phyloP scores from a whole-genome alignment of 352 stramenopile genomes.

The Phytophthora pinifolia region DNA sequence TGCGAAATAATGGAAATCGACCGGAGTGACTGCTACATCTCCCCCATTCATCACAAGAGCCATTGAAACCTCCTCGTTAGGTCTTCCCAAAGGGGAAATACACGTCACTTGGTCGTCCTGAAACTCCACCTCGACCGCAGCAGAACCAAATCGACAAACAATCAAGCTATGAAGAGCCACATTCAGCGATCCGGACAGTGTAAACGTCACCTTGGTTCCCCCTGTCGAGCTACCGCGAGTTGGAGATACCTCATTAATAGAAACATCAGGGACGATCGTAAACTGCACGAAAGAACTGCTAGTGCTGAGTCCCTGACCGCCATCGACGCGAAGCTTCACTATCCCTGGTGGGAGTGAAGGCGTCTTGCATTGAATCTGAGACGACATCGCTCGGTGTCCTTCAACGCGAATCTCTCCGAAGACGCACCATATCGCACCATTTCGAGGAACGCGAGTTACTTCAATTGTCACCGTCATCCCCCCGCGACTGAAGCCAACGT shows the following conservation, averaged over 20 bases:
- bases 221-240: slow-evolving; percentile 22
- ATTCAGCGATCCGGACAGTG: slow-evolving; percentile 23
- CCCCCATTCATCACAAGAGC: slow-evolving; percentile 28
- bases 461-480: slow-evolving; percentile 27
- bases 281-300: slow-evolving; percentile 23
- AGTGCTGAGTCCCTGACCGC: slow-evolving; percentile 4
- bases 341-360: slow-evolving; percentile 21
- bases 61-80: slow-evolving; percentile 18
- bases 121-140: slow-evolving; percentile 9
- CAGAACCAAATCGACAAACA: slow-evolving; percentile 36
- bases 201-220: slow-evolving; percentile 30
- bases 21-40: slow-evolving; percentile 18
- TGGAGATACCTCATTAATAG: slow-evolving; percentile 25
- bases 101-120: slow-evolving; percentile 24
- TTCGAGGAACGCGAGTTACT: slow-evolving; percentile 6
- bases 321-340: slow-evolving; percentile 23
- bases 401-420: slow-evolving; percentile 26
- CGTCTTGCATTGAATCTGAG: slow-evolving; percentile 26
- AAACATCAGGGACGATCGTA: slow-evolving; percentile 33
- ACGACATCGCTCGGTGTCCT: slow-evolving; percentile 19
- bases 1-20: slow-evolving; percentile 30
- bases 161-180: slow-evolving; percentile 2
- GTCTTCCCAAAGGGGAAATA: slow-evolving; percentile 11
- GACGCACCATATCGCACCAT: slow-evolving; percentile 22
- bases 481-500: slow-evolving; percentile 34